Evolutionary conservation across 495 filamentous ascomycete genomes (phyloP).

Genomic region (Aspergillus funiculosus): DNA sequence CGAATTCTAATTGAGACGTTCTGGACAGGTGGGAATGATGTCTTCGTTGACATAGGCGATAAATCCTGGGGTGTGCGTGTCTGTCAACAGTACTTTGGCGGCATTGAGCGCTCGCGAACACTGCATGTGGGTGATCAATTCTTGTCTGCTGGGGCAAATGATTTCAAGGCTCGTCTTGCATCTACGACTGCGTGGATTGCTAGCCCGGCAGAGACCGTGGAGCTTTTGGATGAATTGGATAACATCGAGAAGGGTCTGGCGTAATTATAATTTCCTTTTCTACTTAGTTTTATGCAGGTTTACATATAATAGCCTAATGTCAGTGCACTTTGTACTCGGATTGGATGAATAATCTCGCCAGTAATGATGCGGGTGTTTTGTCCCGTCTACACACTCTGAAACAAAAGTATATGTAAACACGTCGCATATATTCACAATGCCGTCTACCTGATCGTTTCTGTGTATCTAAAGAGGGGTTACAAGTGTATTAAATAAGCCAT

Average conservation of each 20-base stretch:
- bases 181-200: slow-evolving; percentile 86
- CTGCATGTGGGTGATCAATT: slow-evolving; percentile 96
- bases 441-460: too few species aligned
- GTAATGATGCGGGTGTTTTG: too few species aligned
- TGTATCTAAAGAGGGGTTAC: too few species aligned
- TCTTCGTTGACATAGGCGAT: slow-evolving; percentile 98
- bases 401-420: too few species aligned
- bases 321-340: too few species aligned
- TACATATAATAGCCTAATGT: too few species aligned
- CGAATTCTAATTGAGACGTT: slow-evolving; percentile 1
- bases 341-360: too few species aligned
- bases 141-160: slow-evolving; percentile 88
- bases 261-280: background rate
- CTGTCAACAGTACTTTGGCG: slow-evolving; percentile 87
- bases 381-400: too few species aligned
- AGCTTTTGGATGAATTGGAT: slow-evolving; percentile 74
- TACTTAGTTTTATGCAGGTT: too few species aligned
- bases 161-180: slow-evolving; percentile 77
- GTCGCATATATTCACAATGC: too few species aligned
- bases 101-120: slow-evolving; percentile 57
- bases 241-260: slow-evolving; percentile 6
- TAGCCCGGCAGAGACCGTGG: slow-evolving; percentile 81
- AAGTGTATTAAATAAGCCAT: too few species aligned
- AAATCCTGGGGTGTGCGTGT: slow-evolving; percentile 91
- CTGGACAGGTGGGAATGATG: slow-evolving; percentile 69